Evolutionary conservation across 2,329 filamentous ascomycete genomes (phyloP), one percentile per base, ranked within the genome.

Genomic region (Aspergillus flavus): DNA sequence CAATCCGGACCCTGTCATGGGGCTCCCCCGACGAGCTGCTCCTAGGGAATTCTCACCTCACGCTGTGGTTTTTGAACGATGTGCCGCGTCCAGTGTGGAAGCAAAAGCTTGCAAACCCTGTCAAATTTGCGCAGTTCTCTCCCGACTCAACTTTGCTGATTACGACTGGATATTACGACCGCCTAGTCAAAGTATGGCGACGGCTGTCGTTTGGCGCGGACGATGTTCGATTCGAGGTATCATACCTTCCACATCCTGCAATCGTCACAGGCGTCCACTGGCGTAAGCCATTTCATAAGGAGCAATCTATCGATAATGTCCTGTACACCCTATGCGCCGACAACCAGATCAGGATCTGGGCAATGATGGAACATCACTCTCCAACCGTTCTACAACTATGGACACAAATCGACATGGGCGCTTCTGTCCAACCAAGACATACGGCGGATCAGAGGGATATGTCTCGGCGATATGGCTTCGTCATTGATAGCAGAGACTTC

Each of bases 101-200:
- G 58, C 90, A 90, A 74, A 76, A 81, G 48, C 83, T 98, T 7
- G 90, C 94, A 2, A 93, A 86, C 72, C 85, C 89, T 0, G 87
- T 87, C 43, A 91, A 91, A 72, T 86, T 90, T 62, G 93, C 93
- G 3, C 83, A 85, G 10, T 88, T 97, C 69, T 97, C 94, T 1
- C 92, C 92, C 66, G 94, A 97, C 76, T 94, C 92, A 14, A 89
- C 89, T 23, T 88, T 96, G 64, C 92, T 98, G 59, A 94, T 93
- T 21, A 94, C 92, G 1, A 86, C 91, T 14, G 91, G 93, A 48
- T 82, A 84, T 57, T 87, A 92, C 73, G 95, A 98, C 76, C 86
- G 90, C 58, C 81, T 98, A 23, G 89, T 96, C 68, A 98, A 99
- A 79, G 86, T 98, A 71, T 99, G 96, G 95, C 88, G 93, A 66